phyloP scores from a whole-genome alignment of 257 asterid species.

The Salvia rosmarinus region DNA sequence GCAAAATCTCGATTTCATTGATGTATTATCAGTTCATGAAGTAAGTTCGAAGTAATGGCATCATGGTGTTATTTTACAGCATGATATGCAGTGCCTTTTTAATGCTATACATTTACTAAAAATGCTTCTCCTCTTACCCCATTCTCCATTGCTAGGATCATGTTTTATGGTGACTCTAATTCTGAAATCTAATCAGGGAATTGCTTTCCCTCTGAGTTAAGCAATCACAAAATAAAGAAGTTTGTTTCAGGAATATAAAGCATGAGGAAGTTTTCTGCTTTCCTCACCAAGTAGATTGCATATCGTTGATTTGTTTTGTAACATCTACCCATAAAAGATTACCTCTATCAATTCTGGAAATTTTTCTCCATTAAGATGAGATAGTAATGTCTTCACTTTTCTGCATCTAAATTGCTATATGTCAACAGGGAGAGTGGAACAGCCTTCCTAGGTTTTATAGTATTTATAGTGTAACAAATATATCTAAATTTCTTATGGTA shows the following conservation, averaged over 20 bases:
- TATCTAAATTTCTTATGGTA: too few species aligned
- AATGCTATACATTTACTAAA: not conserved
- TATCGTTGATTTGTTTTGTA: not conserved
- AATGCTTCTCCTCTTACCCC: not conserved
- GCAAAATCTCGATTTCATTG: constrained; percentile 34
- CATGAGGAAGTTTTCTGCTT: not conserved
- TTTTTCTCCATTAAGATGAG: not conserved
- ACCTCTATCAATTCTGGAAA: not conserved
- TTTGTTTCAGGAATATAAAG: too few species aligned
- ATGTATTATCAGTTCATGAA: constrained; percentile 27
- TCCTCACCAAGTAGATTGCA: not conserved
- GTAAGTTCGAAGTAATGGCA: constrained; percentile 23
- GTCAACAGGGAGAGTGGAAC: constrained; percentile 61
- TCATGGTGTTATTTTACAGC: not conserved
- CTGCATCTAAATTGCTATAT: constrained; percentile 27
- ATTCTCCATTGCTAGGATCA: not conserved
- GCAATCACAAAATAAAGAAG: too few species aligned
- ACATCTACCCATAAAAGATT: not conserved
- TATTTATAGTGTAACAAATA: too few species aligned
- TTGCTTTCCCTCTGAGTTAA: too few species aligned
- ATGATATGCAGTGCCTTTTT: not conserved
- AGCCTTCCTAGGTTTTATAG: too few species aligned
- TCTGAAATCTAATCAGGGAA: too few species aligned
- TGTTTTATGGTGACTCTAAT: too few species aligned
- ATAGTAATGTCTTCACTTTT: not conserved